Evolutionary conservation across 805 yeast genomes (phyloP).

Genomic region (Metschnikowia peoriensis): DNA sequence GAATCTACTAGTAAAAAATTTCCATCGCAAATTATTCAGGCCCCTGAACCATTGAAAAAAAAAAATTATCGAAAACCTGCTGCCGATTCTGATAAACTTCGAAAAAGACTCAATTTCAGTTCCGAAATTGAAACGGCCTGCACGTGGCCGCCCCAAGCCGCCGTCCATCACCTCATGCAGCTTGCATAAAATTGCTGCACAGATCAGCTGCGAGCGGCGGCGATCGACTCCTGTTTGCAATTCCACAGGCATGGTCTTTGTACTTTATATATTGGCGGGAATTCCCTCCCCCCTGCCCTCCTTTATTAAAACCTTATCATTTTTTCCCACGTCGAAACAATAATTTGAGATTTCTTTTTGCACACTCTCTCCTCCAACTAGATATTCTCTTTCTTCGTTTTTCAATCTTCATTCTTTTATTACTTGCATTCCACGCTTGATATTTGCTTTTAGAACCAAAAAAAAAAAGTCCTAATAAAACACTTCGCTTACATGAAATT

Average conservation of each 20-base stretch:
- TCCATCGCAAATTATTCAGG: too few species aligned
- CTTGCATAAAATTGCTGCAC: not conserved
- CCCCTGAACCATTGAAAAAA: too few species aligned
- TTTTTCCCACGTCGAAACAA: not conserved
- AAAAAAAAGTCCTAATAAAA: not conserved
- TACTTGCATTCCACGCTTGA: not conserved
- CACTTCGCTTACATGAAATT: slow-evolving; percentile 7
- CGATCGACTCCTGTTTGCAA: slow-evolving; percentile 5
- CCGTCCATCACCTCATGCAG: not conserved
- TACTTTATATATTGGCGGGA: not conserved
- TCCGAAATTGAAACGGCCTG: slow-evolving; percentile 1
- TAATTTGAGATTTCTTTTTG: not conserved
- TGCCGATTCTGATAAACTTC: too few species aligned
- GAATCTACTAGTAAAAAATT: too few species aligned
- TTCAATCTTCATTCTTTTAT: not conserved
- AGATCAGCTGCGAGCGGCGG: not conserved
- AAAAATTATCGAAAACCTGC: too few species aligned
- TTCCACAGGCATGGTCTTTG: slow-evolving; percentile 4
- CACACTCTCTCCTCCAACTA: not conserved
- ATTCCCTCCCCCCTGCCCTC: not conserved
- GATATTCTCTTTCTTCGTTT: not conserved
- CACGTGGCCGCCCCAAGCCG: not conserved
- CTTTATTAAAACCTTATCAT: not conserved
- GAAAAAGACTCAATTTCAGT: not conserved
- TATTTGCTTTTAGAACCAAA: not conserved